These are phyloP conservation scores for Annulohypoxylon maeteangense DNA, from an alignment of 495 filamentous ascomycete genomes.

Conservation along the genomic window DNA sequence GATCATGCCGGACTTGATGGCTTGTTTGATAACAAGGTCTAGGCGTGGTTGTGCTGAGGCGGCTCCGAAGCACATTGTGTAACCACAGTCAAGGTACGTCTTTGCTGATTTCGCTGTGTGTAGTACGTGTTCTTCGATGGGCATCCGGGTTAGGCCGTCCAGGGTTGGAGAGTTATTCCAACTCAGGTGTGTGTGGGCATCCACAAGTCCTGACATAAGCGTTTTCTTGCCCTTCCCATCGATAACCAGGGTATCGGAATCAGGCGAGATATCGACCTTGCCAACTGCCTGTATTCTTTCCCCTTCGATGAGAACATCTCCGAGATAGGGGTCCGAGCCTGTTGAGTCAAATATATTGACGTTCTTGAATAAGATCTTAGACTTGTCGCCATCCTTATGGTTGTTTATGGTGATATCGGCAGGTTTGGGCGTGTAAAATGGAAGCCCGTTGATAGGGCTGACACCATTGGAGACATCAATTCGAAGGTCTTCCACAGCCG, in stretches of 20 bases:
- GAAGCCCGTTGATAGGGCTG: not conserved
- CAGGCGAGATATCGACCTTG: not conserved
- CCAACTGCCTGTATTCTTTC: constrained; percentile 1
- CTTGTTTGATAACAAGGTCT: constrained; percentile 12
- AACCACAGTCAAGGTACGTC: constrained; percentile 17
- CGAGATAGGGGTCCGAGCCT: not conserved
- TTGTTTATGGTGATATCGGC: constrained; percentile 9
- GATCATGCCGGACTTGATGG: constrained; percentile 5
- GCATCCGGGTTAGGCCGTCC: constrained; percentile 13
- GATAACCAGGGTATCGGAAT: constrained; percentile 2
- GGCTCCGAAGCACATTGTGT: constrained; percentile 22
- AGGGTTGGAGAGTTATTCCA: constrained; percentile 23
- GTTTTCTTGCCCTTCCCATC: constrained; percentile 13
- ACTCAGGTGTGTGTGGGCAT: constrained; percentile 15
- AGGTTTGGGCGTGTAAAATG: constrained; percentile 4
- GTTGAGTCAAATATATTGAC: constrained; percentile 10
- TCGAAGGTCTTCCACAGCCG: not conserved
- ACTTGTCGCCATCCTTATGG: constrained; percentile 1
- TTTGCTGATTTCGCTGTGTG: constrained; percentile 15
- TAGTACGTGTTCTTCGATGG: constrained; percentile 11
- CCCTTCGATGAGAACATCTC: constrained; percentile 9
- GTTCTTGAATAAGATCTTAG: constrained; percentile 7
- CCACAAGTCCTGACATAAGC: constrained; percentile 17
- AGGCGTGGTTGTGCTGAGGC: constrained; percentile 20
- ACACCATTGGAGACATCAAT: not conserved